Conservation (phyloP, 352 stramenopile genomes). For the Phytophthora constricta region DNA sequence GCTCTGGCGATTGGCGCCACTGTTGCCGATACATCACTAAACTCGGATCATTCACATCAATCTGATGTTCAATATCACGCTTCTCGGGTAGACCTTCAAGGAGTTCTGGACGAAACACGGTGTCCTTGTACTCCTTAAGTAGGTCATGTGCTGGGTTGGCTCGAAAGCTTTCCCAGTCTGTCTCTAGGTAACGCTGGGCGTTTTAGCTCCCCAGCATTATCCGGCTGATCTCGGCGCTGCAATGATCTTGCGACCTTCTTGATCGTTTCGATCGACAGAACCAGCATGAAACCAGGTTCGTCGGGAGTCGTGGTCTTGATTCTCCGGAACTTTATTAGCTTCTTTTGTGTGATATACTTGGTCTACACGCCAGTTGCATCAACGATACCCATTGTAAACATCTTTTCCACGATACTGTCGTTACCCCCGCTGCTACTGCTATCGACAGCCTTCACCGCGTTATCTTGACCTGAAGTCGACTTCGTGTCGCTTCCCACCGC, state of each 20-base stretch:
- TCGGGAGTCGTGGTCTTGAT: slow-evolving; percentile 2
- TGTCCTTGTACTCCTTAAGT: slow-evolving; percentile 9
- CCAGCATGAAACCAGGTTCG: slow-evolving; percentile 26
- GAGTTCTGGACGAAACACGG: slow-evolving; percentile 6
- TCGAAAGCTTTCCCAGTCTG: slow-evolving; percentile 12
- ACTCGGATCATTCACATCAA: slow-evolving; percentile 11
- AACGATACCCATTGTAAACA: slow-evolving; percentile 6
- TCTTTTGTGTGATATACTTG: slow-evolving; percentile 29
- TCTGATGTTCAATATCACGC: slow-evolving; percentile 6
- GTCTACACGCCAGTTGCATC: slow-evolving; percentile 11
- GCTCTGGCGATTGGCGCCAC: slow-evolving; percentile 7
- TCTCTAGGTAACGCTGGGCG: slow-evolving; percentile 12
- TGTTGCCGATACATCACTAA: slow-evolving; percentile 14
- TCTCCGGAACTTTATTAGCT: slow-evolving; percentile 23
- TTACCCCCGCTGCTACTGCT: slow-evolving; percentile 8
- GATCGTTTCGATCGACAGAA: slow-evolving; percentile 19
- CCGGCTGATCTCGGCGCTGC: slow-evolving; percentile 1
- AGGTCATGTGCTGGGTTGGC: slow-evolving; percentile 5
- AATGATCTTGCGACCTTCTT: slow-evolving; percentile 2
- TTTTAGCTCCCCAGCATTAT: slow-evolving; percentile 14
- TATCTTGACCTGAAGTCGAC: not conserved
- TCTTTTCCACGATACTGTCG: slow-evolving; percentile 17
- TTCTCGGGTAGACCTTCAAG: slow-evolving; percentile 9
- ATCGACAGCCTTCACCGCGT: not conserved
- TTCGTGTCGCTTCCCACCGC: not conserved